phyloP scores from a whole-genome alignment of 163 green algal species.

The Chloromonas sp. region DNA sequence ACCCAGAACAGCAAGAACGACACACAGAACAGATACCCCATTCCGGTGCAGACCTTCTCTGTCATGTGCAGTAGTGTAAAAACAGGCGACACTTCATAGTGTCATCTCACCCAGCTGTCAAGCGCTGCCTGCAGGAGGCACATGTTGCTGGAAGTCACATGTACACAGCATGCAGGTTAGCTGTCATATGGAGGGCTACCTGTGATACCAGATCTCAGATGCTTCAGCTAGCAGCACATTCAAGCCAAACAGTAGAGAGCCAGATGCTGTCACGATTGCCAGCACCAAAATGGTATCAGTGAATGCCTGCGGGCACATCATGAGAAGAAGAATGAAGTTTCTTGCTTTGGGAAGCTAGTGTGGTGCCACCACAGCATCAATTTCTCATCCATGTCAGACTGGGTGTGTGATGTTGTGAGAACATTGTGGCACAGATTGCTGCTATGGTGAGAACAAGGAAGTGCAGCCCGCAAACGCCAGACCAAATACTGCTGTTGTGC shows the following conservation, averaged over 20 bases:
- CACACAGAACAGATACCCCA: no score
- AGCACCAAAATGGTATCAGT: constrained; percentile 65
- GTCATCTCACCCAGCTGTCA: no score
- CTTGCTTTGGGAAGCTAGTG: neutral
- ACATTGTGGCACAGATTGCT: neutral
- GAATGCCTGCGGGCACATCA: constrained; percentile 28
- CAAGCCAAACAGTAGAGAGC: constrained; percentile 49
- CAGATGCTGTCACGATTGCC: constrained; percentile 50
- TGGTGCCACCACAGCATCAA: neutral
- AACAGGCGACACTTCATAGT: no score
- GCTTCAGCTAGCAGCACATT: constrained; percentile 57
- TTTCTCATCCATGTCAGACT: no score
- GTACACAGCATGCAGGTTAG: no score
- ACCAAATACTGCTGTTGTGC: neutral
- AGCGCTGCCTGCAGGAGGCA: no score
- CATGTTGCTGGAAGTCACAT: no score
- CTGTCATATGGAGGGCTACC: no score
- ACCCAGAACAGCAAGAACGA: no score
- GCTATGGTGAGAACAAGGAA: neutral
- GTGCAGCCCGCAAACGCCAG: neutral
- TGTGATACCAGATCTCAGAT: constrained; percentile 40
- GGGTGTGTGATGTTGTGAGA: neutral
- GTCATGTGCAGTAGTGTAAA: no score
- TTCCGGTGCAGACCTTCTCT: no score
- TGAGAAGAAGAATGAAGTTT: no score